Evolutionary conservation across 345 rosid species (phyloP), one percentile per base, ranked within the genome.

Genomic region (Streptanthus diversifolius): DNA sequence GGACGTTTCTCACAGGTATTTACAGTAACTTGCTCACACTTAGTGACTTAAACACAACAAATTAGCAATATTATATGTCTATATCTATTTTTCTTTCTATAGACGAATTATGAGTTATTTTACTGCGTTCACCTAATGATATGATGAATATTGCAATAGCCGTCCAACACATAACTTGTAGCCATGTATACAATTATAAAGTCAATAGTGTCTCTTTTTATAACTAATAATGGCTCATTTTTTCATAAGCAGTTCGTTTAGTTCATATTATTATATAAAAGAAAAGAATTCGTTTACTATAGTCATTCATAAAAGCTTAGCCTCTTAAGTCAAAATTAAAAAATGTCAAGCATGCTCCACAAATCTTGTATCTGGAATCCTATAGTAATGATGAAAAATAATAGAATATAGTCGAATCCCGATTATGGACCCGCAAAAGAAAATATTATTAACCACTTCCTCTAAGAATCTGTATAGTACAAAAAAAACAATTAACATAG

Each of bases 131-230:
- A 5, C 54, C 27, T 29, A 15, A 29, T 29, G 40, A 10, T 8
- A 40, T 44, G 57, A 40, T 44, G 57, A 54, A 15, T 22, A 10
- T 12, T 37, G 2, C 35, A 25, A 53, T 56, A 66, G 84, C 82
- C 32, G 81, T 84, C 82, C 63, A 62, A 66, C 61, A n/a, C 79
- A 21, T 40, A 17, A 54, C 40, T 11, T 54, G 53, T 29, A 37
- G 5, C 43, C 43, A 41, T 39, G 19, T 32, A 33, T 55, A 29
- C 54, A 55, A 12, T 3, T 67, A 33, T 37, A 49, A 18, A 22
- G 15, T 66, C 24, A 52, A 10, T 36, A 53, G 10, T 15, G 24
- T 36, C 37, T 51, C 25, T 10, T 44, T 15, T 25, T 18, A n/a
- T 53, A 14, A n/a, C 25, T 22, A 22, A 25, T 37, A 54, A 15